Conservation (phyloP, 108 stramenopile species). For the Skeletonema grethae region DNA sequence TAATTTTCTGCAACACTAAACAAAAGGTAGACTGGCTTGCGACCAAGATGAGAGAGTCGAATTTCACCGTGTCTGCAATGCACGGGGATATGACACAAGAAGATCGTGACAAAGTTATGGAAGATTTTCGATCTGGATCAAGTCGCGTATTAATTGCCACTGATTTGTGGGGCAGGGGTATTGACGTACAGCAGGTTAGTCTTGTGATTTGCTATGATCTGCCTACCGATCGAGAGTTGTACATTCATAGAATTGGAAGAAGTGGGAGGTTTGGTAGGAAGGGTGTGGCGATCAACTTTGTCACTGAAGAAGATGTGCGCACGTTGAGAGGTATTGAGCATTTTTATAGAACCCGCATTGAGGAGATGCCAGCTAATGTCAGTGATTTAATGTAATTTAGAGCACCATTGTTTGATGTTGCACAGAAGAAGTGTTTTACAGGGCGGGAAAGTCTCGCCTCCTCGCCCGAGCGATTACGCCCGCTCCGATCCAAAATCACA, state of each 20-base stretch:
- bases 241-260: slow-evolving; percentile 98
- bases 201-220: slow-evolving; percentile 99
- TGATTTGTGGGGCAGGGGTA: slow-evolving; percentile 98
- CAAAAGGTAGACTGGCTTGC: slow-evolving; percentile 98
- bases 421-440: no score
- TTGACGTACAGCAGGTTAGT: slow-evolving; percentile 99
- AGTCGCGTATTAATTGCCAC: slow-evolving; percentile 98
- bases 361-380: slow-evolving; percentile 97
- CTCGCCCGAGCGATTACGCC: no score
- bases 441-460: no score
- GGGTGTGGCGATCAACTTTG: slow-evolving; percentile 99
- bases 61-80: slow-evolving; percentile 97
- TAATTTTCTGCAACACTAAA: slow-evolving; percentile 99
- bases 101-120: slow-evolving; percentile 94
- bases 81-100: slow-evolving; percentile 98
- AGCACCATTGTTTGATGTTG: no score
- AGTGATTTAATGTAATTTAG: slow-evolving; percentile 78
- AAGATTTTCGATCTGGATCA: slow-evolving; percentile 95
- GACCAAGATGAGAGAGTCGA: slow-evolving; percentile 91
- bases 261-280: slow-evolving; percentile 98
- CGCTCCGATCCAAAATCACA: no score
- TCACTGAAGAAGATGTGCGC: slow-evolving; percentile 89
- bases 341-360: slow-evolving; percentile 96
- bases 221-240: slow-evolving; percentile 94
- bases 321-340: slow-evolving; percentile 96